phyloP scores from a whole-genome alignment of 129 eudicot genomes.

The Helianthus tuberosus region DNA sequence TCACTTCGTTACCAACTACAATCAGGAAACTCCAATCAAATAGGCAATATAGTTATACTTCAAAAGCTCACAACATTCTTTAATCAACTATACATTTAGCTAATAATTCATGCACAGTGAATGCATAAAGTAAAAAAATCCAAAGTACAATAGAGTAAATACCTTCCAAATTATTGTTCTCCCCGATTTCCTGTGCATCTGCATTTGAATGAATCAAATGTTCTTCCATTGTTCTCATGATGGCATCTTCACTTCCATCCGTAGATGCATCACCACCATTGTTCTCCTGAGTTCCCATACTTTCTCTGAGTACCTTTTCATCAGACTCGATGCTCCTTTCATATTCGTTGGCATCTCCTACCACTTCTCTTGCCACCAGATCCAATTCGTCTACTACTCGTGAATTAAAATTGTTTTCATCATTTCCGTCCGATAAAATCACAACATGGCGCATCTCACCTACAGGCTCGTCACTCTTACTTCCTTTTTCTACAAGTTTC shows the following conservation, averaged over 20 bases:
- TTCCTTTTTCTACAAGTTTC: conserved; percentile 9
- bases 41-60: too few species aligned
- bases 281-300: conserved; percentile 18
- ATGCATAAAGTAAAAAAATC: background rate
- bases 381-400: conserved; percentile 25
- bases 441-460: conserved; percentile 31
- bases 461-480: conserved; percentile 15
- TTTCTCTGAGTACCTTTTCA: conserved; percentile 18
- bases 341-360: conserved; percentile 10
- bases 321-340: conserved; percentile 6
- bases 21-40: background rate
- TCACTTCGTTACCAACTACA: background rate
- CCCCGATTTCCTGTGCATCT: conserved; percentile 31
- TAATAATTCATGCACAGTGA: background rate
- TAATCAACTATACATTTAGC: background rate
- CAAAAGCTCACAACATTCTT: background rate
- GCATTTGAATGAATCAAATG: conserved; percentile 15
- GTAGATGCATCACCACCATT: background rate
- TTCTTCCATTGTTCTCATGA: conserved; percentile 7
- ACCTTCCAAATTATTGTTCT: conserved; percentile 32
- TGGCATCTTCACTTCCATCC: conserved; percentile 4
- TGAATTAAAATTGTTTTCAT: conserved; percentile 22
- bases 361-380: conserved; percentile 20
- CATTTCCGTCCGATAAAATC: conserved; percentile 30
- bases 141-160: background rate